Conservation (phyloP, 2,329 filamentous ascomycete species). For the Huntiella abstrusa region DNA sequence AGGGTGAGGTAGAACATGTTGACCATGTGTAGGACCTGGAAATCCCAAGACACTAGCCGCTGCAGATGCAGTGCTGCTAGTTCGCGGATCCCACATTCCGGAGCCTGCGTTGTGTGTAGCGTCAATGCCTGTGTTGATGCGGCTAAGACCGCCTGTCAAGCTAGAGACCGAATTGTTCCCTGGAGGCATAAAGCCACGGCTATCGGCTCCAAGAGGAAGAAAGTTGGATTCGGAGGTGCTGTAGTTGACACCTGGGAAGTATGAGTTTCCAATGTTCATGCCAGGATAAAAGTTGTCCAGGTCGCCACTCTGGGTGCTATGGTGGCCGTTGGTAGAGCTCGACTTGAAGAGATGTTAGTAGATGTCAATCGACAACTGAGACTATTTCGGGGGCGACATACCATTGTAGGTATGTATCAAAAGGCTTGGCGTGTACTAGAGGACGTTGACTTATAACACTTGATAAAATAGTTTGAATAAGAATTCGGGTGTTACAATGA, state of each 20-base stretch:
- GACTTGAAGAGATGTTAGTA: slow-evolving; percentile 14
- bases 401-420: no score
- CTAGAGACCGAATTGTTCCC: no score
- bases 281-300: neutral
- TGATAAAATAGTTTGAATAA: no score
- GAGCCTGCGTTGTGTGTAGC: neutral
- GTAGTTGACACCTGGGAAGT: neutral
- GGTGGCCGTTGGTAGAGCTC: neutral
- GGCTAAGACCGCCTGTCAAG: neutral
- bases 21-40: neutral
- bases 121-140: neutral
- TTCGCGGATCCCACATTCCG: neutral
- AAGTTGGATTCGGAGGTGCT: neutral
- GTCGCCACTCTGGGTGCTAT: neutral
- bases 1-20: neutral
- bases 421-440: no score
- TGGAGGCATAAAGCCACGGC: neutral
- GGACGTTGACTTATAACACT: no score
- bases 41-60: neutral
- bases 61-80: neutral
- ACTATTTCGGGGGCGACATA: no score
- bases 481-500: no score
- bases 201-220: neutral
- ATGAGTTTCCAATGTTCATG: neutral
- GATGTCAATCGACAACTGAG: no score